Evolutionary conservation across 1,284 basidiomycete species (phyloP).

Genomic region (Rhodotorula sp.): DNA sequence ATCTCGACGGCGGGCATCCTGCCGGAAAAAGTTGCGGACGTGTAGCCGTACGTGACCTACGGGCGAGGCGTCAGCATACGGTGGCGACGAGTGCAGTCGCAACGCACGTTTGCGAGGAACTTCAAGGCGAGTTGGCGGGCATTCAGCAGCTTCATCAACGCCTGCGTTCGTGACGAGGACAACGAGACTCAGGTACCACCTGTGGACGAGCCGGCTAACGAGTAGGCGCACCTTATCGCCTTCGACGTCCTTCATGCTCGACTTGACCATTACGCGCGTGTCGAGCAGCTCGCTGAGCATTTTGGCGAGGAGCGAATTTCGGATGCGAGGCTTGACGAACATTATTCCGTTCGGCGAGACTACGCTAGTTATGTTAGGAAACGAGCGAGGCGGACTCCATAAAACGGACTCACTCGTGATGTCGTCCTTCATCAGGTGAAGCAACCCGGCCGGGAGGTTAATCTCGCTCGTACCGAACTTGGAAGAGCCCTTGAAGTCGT

Average conservation of each 20-base stretch:
- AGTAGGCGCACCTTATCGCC: constrained; percentile 58
- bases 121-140: constrained; percentile 86
- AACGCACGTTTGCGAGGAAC: constrained; percentile 78
- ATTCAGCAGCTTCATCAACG: constrained; percentile 70
- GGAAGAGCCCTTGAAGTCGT: constrained; percentile 77
- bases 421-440: constrained; percentile 68
- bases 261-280: constrained; percentile 97
- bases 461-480: constrained; percentile 79
- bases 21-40: constrained; percentile 86
- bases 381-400: neutral
- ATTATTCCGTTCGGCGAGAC: constrained; percentile 93
- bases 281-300: constrained; percentile 93
- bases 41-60: constrained; percentile 61
- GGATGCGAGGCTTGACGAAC: constrained; percentile 81
- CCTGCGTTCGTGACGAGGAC: constrained; percentile 54
- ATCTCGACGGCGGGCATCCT: constrained; percentile 98
- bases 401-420: constrained; percentile 61
- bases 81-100: neutral
- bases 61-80: constrained; percentile 45
- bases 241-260: constrained; percentile 80
- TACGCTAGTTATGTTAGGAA: constrained; percentile 46
- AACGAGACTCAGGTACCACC: constrained; percentile 4
- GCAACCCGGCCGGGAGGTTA: constrained; percentile 65
- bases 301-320: constrained; percentile 79
- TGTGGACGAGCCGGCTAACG: constrained; percentile 50